Conservation (phyloP, 768 basidiomycete species). For the Suillus fuscotomentosus region DNA sequence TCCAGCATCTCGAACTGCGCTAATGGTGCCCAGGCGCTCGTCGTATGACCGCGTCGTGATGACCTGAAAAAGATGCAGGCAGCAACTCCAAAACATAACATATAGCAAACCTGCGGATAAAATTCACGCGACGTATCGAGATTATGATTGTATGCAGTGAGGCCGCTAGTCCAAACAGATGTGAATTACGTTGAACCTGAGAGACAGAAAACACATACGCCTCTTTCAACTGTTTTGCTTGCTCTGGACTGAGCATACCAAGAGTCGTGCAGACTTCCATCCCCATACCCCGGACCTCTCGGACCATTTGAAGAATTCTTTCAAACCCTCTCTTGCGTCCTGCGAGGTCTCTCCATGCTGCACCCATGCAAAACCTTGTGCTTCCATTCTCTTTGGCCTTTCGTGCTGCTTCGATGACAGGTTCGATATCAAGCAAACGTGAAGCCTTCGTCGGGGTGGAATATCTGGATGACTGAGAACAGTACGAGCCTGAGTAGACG, state of each 20-base stretch:
- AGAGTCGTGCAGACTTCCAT: conserved; percentile 99
- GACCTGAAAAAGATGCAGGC: conserved; percentile 50
- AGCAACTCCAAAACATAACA: neutral
- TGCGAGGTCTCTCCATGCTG: conserved; percentile 94
- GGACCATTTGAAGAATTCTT: conserved; percentile 89
- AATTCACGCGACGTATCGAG: conserved; percentile 97
- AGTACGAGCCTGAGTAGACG: conserved; percentile 75
- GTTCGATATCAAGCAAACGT: conserved; percentile 82
- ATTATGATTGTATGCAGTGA: conserved; percentile 99
- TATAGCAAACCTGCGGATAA: conserved; percentile 75
- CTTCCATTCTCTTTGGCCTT: conserved; percentile 96
- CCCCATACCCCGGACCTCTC: conserved; percentile 87
- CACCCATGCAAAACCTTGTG: conserved; percentile 98
- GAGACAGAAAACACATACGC: conserved; percentile 54
- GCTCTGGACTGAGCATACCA: conserved; percentile 94
- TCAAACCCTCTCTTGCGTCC: conserved; percentile 94
- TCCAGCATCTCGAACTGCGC: conserved; percentile 88
- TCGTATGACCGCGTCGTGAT: conserved; percentile 95
- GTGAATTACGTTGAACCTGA: conserved; percentile 11
- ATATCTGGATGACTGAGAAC: conserved; percentile 96
- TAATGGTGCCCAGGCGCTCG: conserved; percentile 87
- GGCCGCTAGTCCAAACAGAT: conserved; percentile 49
- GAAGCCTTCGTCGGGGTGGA: conserved; percentile 87
- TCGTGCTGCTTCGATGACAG: conserved; percentile 89
- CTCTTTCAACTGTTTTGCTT: conserved; percentile 88